Conservation (phyloP, 2,329 filamentous ascomycete species). For the Calonectria ilicicola region DNA sequence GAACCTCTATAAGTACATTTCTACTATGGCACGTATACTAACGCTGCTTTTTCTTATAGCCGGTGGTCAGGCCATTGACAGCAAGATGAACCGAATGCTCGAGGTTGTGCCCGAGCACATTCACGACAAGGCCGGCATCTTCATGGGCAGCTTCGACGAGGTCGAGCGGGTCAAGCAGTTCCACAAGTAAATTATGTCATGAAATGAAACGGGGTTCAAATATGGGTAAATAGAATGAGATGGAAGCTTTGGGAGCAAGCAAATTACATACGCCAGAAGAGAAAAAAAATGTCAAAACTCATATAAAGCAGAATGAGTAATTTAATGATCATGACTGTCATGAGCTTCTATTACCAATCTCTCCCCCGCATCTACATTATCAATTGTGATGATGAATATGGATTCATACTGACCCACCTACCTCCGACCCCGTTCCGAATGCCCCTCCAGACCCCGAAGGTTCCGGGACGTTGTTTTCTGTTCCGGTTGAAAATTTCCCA, state of each 20-base stretch:
- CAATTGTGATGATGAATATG: neutral
- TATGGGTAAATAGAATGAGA: constrained; percentile 1
- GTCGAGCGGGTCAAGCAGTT: constrained; percentile 93
- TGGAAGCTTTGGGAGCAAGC: constrained; percentile 31
- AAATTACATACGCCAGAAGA: constrained; percentile 25
- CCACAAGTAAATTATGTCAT: constrained; percentile 61
- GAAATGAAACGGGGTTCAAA: neutral
- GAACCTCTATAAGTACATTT: neutral
- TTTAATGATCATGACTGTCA: constrained; percentile 36
- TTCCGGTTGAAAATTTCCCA: neutral
- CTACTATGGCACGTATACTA: constrained; percentile 31
- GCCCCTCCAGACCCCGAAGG: neutral
- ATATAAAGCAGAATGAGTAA: constrained; percentile 40
- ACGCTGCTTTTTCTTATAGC: constrained; percentile 62
- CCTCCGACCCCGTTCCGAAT: neutral
- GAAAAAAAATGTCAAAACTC: constrained; percentile 33
- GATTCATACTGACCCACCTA: neutral
- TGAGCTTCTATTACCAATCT: neutral
- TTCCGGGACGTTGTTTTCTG: neutral
- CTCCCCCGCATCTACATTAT: neutral
- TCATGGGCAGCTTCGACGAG: constrained; percentile 94
- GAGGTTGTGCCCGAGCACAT: constrained; percentile 91
- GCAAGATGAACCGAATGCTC: constrained; percentile 91
- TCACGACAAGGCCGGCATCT: constrained; percentile 95
- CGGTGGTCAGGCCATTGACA: constrained; percentile 91